Base-by-base conservation (phyloP, 2,329 filamentous ascomycete genomes). In the Talaromyces sp. region DNA sequence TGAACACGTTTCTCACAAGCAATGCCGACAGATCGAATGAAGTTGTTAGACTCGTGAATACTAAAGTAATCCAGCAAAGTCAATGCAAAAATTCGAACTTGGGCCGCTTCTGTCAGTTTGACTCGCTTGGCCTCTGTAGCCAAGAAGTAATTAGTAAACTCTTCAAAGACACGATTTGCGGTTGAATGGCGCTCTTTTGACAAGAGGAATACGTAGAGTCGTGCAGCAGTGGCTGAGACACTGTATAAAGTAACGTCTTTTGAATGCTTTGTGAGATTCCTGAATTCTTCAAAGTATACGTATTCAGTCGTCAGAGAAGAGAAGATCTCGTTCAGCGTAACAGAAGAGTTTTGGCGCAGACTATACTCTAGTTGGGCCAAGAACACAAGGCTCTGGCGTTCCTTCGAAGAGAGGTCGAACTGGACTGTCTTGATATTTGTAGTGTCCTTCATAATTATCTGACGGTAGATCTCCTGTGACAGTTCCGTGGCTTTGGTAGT, bases 341-440 rank as follows among this genome's bases (percentile, higher is more conserved):
- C 56, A n/a, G 61, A 64, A 1, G 69, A 69, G 47, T 64, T 68
- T 42, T 71, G 66, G 34, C 67, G 70, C 16, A 77, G 68, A 55
- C 68, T 75, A 65, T 79, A 75, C 66, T 81, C 76, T 1, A 81
- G 68, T 60, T 80, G 77, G 18, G 79, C 79, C 23, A 82, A 67
- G 72, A 81, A 82, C 10, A 77, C 75, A 14, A 77, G 69, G 56
- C 70, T 72, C 54, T 73, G 69, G n/a, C 72, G 75, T 9, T 70
- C 69, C 57, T 70, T 71, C 1, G 69, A 67, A 1, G 74, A 69
- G 5, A 78, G 62, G 53, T 78, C 71, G 42, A 78, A 76, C 23
- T 68, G 61, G 33, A 59, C 59, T 8, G 63, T 61, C 60, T 68
- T 70, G 31, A 63, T 50, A 30, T 72, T 71, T 18, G 65, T 64